phyloP scores from a whole-genome alignment of 148 eudicot species.

The Bassia scoparia region DNA sequence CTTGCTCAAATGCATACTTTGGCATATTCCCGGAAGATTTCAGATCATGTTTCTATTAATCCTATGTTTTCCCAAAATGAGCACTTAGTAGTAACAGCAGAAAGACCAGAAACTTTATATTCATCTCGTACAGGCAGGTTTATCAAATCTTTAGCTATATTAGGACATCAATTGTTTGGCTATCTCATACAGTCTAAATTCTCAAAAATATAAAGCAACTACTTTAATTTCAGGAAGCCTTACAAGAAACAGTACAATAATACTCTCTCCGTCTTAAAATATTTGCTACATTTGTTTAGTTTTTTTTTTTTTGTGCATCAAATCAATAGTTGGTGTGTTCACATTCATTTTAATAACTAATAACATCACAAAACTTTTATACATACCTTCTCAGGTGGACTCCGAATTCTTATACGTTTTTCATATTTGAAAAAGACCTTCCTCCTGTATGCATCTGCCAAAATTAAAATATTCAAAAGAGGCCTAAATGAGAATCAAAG shows the following conservation, averaged over 20 bases:
- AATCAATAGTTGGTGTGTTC: too few relatives aligned
- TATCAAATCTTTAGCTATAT: conserved; percentile 9
- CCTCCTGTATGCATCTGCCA: conserved; percentile 75
- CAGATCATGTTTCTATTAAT: neutral
- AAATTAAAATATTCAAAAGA: neutral
- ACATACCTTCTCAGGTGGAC: conserved; percentile 94
- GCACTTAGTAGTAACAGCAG: neutral
- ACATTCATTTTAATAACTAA: too few relatives aligned
- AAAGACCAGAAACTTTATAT: too few relatives aligned
- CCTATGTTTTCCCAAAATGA: neutral
- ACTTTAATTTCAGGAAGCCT: neutral
- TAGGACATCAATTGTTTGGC: neutral
- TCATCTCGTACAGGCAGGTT: conserved; percentile 1
- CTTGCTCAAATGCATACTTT: neutral
- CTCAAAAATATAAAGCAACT: neutral
- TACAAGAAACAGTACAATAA: neutral
- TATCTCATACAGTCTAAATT: conserved; percentile 4
- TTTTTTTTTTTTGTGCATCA: too few relatives aligned
- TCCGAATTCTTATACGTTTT: conserved; percentile 71
- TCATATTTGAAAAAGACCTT: conserved; percentile 84
- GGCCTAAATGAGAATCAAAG: neutral
- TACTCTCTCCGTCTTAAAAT: too few relatives aligned
- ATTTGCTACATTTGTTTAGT: too few relatives aligned
- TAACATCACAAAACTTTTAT: neutral
- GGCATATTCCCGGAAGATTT: neutral